phyloP scores from a whole-genome alignment of 345 rosid species.

The Aquilaria yunnanensis region DNA sequence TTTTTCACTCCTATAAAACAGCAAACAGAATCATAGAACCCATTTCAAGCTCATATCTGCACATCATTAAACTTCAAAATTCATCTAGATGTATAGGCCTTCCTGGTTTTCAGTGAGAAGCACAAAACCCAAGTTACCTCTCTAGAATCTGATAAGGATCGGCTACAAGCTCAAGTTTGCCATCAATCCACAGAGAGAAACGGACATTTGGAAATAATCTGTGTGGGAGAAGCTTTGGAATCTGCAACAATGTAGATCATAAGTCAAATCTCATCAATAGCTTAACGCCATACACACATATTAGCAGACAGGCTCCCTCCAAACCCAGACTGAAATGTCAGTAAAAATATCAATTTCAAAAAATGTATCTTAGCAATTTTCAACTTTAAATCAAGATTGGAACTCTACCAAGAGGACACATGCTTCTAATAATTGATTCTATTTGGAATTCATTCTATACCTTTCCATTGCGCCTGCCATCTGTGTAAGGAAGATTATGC shows the following conservation, averaged over 20 bases:
- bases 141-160: constrained; percentile 98
- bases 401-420: not conserved
- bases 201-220: constrained; percentile 94
- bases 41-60: not conserved
- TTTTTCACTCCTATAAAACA: not conserved
- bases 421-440: not conserved
- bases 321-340: not conserved
- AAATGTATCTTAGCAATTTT: not conserved
- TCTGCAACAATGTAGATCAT: constrained; percentile 31
- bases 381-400: not conserved
- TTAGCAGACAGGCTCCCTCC: not conserved
- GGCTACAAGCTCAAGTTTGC: constrained; percentile 89
- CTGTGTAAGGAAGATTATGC: constrained; percentile 80
- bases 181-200: constrained; percentile 94
- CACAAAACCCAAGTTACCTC: constrained; percentile 39
- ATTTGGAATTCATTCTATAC: constrained; percentile 24
- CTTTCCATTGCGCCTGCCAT: constrained; percentile 95
- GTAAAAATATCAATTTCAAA: not conserved
- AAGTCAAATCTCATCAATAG: constrained; percentile 9
- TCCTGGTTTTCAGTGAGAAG: constrained; percentile 1
- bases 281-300: not conserved
- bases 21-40: not conserved
- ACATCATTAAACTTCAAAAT: not conserved
- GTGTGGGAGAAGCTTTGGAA: constrained; percentile 75
- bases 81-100: not conserved